Base-by-base conservation (phyloP, 2,329 filamentous ascomycete genomes). In the Ambrosiella xylebori region DNA sequence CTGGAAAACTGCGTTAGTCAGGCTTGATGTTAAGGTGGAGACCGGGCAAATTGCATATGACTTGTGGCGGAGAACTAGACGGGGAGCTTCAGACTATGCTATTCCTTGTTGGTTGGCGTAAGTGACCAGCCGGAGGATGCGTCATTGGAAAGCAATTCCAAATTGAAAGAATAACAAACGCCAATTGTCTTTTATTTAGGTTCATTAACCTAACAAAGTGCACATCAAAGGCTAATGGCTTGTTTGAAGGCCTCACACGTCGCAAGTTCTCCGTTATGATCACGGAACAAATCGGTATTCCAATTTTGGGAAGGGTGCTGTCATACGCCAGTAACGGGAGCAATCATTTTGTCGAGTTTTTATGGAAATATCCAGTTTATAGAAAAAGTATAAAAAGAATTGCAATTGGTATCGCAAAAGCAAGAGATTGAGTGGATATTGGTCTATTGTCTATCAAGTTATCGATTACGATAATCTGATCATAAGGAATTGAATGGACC, bases 271-370 rank as follows among this genome's bases (percentile, higher is more conserved):
- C 17, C 13, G 12, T 51, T 8, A 11, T 35, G 17, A 36, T 36
- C 19, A 8, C 47, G 9, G 17, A 11, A 9, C 19, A 15, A 51
- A 36, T 51, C 47, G 15, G 47, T 51, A 51, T 51, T 51, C 47
- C 8, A 19, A 51, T 19, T 35, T 35, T 15, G 19, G 47, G 17
- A 19, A 41, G 3, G 39, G 39, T 41, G 27, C 9, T 35, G 35
- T 51, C 47, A 36, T 79, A 81, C 78, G 67, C 78, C 78, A 63
- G 76, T 79, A 64, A 81, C 78, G 61, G 77, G 78, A 66, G 59
- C 59, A 52, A 57, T 53, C 59, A 60, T 60, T 60, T 51, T 60
- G 40, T 49, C 49, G 37, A 39, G n/a, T 57, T 35, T 19, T 19
- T 27, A 39, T 8, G 15, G n/a, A 45, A 15, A 39, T 17, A 27